Evolutionary conservation across 441 rosid species (phyloP).

Genomic region (Flueggea neowawraea): DNA sequence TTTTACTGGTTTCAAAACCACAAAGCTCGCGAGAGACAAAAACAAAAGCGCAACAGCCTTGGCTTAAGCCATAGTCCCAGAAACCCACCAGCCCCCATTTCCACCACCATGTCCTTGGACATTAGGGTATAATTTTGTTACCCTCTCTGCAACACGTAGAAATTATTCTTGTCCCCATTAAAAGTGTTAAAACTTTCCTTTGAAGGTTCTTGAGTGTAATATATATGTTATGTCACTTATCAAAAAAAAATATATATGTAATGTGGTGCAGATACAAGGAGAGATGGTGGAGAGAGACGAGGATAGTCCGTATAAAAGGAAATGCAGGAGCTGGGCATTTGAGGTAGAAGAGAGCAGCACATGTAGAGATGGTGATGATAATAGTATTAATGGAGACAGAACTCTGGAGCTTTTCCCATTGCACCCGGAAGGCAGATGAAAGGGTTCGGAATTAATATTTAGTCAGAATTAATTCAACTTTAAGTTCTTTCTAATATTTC

Average conservation of each 20-base stretch:
- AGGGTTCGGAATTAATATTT: too few relatives aligned
- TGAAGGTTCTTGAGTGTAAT: too few relatives aligned
- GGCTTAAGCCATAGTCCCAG: constrained; percentile 38
- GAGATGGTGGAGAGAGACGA: constrained; percentile 32
- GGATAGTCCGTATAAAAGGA: constrained; percentile 70
- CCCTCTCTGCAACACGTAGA: too few relatives aligned
- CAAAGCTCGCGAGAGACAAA: constrained; percentile 99
- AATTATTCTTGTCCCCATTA: too few relatives aligned
- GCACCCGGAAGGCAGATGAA: constrained; percentile 86
- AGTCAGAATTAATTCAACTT: constrained; percentile 7
- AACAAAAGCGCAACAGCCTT: constrained; percentile 66
- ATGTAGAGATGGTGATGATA: constrained; percentile 23
- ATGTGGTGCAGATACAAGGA: constrained; percentile 28
- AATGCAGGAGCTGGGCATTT: constrained; percentile 87
- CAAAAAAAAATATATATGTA: too few relatives aligned
- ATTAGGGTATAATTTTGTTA: constrained; percentile 26
- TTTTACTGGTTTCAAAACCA: constrained; percentile 99
- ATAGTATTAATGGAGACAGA: constrained; percentile 32
- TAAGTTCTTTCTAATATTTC: constrained; percentile 13
- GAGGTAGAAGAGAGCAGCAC: constrained; percentile 48
- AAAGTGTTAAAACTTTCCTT: too few relatives aligned
- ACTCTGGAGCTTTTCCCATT: constrained; percentile 97
- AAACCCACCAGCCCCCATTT: constrained; percentile 26
- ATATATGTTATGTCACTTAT: too few relatives aligned
- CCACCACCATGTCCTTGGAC: constrained; percentile 35